Evolutionary conservation across 2,329 filamentous ascomycete genomes (phyloP), one percentile per base, ranked within the genome.

Genomic region (Dothideomycetidae sp.): DNA sequence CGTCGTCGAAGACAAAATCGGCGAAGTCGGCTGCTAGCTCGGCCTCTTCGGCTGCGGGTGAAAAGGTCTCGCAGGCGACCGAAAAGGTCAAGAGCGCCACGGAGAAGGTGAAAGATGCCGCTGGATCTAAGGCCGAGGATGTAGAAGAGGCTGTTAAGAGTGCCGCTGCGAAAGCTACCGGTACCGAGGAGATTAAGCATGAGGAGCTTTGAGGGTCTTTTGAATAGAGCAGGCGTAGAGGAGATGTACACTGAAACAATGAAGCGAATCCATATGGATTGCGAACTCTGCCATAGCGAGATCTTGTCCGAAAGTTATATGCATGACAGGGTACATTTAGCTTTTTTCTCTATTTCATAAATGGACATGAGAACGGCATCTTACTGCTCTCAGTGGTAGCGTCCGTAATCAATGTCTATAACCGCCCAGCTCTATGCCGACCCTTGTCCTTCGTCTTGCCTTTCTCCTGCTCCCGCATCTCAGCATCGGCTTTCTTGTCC

Each of bases 401-500:
- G 17, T 34, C 11, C 17, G 26, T 19, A 12, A 9, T 18, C 5
- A 11, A 10, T 18, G 15, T 29, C 11, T 28, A 29, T 19, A n/a
- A 29, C n/a, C 14, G 9, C 18, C 11, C 12, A 5, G 13, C 19
- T 30, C 36, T 38, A 3, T 10, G n/a, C 13, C 11, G 13, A 17
- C 13, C 28, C 40, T 40, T 44, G 29, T 17, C 38, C 18, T 44
- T 42, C 7, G 37, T 23, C 37, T 31, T 37, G 18, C 38, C 33
- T 40, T 33, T 46, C 38, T 44, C 40, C 35, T 35, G 30, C 37
- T 42, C 39, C 41, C 42, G 47, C 31, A 78, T 73, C 42, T 71
- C 63, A 5, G 66, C 63, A 32, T 72, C 61, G 18, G 81, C 60
- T 16, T 62, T 60, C 46, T 60, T 63, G 59, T 92, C 84, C 15